Evolutionary conservation across 148 eudicot genomes (phyloP).

Genomic region (Heliamphora exappendiculata): DNA sequence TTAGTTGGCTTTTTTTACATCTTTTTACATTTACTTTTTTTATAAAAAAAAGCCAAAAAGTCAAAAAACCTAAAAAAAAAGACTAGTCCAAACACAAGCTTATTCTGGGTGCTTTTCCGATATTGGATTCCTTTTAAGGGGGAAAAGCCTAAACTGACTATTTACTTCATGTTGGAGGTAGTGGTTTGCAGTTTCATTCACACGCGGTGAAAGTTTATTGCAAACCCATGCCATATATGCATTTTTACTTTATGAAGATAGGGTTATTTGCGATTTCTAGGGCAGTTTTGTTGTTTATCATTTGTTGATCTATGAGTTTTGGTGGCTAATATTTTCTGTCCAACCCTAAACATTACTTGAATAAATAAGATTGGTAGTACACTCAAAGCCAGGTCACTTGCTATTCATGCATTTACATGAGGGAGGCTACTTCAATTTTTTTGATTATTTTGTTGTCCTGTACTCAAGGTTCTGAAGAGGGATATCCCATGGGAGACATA

Average conservation of each 20-base stretch:
- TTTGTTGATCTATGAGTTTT: not conserved
- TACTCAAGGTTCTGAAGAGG: constrained; percentile 64
- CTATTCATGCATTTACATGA: not conserved
- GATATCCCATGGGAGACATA: constrained; percentile 99
- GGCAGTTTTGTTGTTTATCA: not conserved
- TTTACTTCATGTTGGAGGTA: too few species aligned
- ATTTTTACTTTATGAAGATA: not conserved
- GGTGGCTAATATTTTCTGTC: not conserved
- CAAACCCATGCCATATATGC: too few species aligned
- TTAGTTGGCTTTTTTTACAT: too few species aligned
- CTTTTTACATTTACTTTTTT: too few species aligned
- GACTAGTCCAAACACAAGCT: too few species aligned
- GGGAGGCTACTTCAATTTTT: not conserved
- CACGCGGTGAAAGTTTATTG: too few species aligned
- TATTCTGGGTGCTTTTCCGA: not conserved
- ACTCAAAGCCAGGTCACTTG: not conserved
- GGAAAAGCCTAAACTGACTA: too few species aligned
- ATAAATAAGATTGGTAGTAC: not conserved
- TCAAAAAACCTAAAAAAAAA: too few species aligned
- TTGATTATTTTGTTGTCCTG: constrained; percentile 9
- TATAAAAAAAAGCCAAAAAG: too few species aligned
- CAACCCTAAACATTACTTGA: not conserved
- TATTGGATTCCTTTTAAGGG: too few species aligned
- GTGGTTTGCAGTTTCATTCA: too few species aligned
- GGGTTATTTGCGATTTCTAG: not conserved